These are phyloP conservation scores for Arxiozyma heterogenica DNA, from an alignment of 1,139 yeast species.

Conservation along the genomic window DNA sequence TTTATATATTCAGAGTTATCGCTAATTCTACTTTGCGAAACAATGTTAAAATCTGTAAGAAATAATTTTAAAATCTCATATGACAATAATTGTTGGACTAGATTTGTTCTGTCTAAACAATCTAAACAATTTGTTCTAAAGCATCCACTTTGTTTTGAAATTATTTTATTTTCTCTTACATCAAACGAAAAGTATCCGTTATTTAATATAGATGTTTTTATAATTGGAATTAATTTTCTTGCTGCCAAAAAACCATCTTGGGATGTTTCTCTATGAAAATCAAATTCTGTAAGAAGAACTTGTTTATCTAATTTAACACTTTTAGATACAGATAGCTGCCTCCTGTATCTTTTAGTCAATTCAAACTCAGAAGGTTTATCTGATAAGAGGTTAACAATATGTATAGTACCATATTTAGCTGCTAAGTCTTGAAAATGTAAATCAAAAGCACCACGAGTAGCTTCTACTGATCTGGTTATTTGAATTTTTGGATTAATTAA, in stretches of 20 bases:
- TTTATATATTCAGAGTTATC: constrained; percentile 43
- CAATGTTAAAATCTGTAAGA: constrained; percentile 39
- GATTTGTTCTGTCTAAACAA: constrained; percentile 88
- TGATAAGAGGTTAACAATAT: constrained; percentile 74
- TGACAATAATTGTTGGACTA: constrained; percentile 82
- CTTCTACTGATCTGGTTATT: constrained; percentile 79
- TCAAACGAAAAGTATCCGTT: constrained; percentile 76
- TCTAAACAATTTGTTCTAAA: constrained; percentile 91
- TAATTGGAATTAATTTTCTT: constrained; percentile 51
- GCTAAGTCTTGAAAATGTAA: constrained; percentile 65
- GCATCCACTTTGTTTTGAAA: constrained; percentile 77
- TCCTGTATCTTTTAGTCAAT: constrained; percentile 56
- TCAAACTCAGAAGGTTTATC: constrained; percentile 71
- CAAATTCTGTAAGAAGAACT: constrained; percentile 68
- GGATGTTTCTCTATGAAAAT: constrained; percentile 87
- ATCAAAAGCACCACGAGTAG: constrained; percentile 84
- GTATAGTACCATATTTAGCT: constrained; percentile 75
- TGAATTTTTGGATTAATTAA: constrained; percentile 76
- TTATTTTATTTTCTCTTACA: constrained; percentile 37
- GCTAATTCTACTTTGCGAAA: constrained; percentile 26
- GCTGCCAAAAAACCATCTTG: constrained; percentile 86
- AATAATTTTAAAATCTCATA: constrained; percentile 57
- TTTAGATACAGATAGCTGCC: constrained; percentile 37
- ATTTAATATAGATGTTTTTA: constrained; percentile 57
- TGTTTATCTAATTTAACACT: constrained; percentile 36